phyloP scores from a whole-genome alignment of 352 stramenopile genomes.

The Pythium biforme region DNA sequence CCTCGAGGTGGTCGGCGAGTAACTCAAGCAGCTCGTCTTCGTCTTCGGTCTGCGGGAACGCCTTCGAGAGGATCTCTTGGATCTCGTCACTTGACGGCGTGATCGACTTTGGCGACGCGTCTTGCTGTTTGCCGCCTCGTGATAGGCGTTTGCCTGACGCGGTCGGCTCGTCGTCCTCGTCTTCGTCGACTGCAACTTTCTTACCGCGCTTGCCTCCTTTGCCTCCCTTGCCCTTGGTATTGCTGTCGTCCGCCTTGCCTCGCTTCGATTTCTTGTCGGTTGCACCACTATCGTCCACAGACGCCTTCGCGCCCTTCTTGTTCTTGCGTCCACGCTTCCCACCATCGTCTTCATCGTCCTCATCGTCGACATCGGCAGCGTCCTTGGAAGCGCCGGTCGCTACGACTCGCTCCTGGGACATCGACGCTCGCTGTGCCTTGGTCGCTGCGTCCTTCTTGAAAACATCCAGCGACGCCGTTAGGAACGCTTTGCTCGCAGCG shows the following conservation, averaged over 20 bases:
- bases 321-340: conserved; percentile 40
- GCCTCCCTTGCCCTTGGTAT: conserved; percentile 24
- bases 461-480: conserved; percentile 42
- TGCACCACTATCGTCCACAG: conserved; percentile 9
- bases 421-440: conserved; percentile 40
- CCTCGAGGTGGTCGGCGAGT: conserved; percentile 43
- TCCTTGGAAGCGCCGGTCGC: conserved; percentile 4
- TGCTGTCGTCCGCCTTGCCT: conserved; percentile 36
- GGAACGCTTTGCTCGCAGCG: conserved; percentile 58
- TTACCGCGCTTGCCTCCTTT: conserved; percentile 50
- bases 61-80: conserved; percentile 41
- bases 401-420: conserved; percentile 31
- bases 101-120: conserved; percentile 37
- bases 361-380: conserved; percentile 32
- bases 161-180: conserved; percentile 6
- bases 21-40: conserved; percentile 70
- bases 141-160: conserved; percentile 29
- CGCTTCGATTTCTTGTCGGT: conserved; percentile 45
- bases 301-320: conserved; percentile 24
- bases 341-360: conserved; percentile 39
- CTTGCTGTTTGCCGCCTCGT: conserved; percentile 23
- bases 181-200: conserved; percentile 30
- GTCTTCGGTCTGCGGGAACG: conserved; percentile 53
- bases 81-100: conserved; percentile 44
- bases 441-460: conserved; percentile 48